Base-by-base conservation (phyloP, 1,139 yeast genomes). In the Sugiyamaella japonica region DNA sequence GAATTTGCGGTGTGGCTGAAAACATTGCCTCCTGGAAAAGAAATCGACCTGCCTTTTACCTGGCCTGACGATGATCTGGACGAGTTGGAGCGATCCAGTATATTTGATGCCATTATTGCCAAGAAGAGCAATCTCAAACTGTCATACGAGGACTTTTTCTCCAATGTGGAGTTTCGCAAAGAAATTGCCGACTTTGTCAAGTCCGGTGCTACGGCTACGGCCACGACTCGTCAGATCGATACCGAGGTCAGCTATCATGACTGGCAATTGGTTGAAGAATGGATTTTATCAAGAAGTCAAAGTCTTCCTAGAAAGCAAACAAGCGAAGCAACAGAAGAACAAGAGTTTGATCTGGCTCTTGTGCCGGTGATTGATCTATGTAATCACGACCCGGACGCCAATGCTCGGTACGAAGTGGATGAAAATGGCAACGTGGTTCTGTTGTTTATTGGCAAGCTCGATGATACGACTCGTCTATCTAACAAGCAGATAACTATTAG, bases 291-390 rank as follows among this genome's bases (percentile, higher is more conserved):
- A 9, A 59, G 74, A 25, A 55, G 64, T 7, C 50, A 69, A 31
- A 56, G 61, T 47, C 41, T 68, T 37, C 63, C 71, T 53, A 38
- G 10, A 17, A 29, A 20, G 3, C 23, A 20, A 20, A 20, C 25
- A 20, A 10, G 12, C 10, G 43, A 28, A 12, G 34, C 8, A 15
- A 40, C 43, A 23, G 31, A 52, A 50, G 29, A 60, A 34, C 47
- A 58, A 41, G 50, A 44, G 16, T 15, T 61, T 53, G 55, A 56
- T 25, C 46, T 61, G 25, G 66, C 66, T 10, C 57, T 73, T 58
- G 73, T 71, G n/a, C 76, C 76, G 0, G 56, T 71, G 3, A 56
- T 73, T 1, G 77, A 73, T 51, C 58, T 72, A 38, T 70, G 69
- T 48, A 73, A 73, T 59, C 77, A 73, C 56, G 55, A 63, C 29